phyloP scores from a whole-genome alignment of 1,284 basidiomycete species.

The Sporisorium iseilematis-ciliati region DNA sequence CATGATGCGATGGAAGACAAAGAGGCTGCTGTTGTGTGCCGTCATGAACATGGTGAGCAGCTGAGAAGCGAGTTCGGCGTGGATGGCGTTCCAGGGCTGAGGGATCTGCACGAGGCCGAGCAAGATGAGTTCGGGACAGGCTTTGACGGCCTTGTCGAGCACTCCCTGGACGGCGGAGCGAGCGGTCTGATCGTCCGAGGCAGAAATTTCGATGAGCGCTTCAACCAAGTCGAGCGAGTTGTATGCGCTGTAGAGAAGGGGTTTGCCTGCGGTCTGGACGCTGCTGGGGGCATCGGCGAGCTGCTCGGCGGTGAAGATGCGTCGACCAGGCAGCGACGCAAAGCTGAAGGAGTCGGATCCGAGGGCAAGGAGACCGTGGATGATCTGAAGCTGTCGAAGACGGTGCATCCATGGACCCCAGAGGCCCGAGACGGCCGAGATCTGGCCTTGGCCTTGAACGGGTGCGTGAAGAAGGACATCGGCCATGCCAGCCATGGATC shows the following conservation, averaged over 20 bases:
- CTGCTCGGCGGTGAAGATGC: constrained; percentile 56
- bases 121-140: constrained; percentile 92
- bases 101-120: constrained; percentile 92
- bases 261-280: constrained; percentile 74
- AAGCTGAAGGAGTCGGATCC: constrained; percentile 85
- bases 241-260: constrained; percentile 91
- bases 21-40: constrained; percentile 90
- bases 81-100: constrained; percentile 85
- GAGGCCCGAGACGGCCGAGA: constrained; percentile 71
- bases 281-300: constrained; percentile 79
- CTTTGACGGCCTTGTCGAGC: constrained; percentile 71
- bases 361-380: constrained; percentile 87
- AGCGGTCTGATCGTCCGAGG: constrained; percentile 78
- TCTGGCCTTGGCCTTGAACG: constrained; percentile 16
- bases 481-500: constrained; percentile 57
- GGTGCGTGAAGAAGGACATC: constrained; percentile 62
- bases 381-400: constrained; percentile 84
- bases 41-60: constrained; percentile 90
- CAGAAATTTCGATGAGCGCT: constrained; percentile 86
- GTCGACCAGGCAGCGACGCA: constrained; percentile 54
- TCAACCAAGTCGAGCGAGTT: constrained; percentile 92
- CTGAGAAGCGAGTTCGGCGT: constrained; percentile 85
- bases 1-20: constrained; percentile 97
- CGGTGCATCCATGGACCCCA: constrained; percentile 81
- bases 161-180: constrained; percentile 61